Percentiles rank a stretch among this genome's conserved stretches.
phyloP scores from a whole-genome alignment of 345 rosid genomes.

The Citrus maxima region DNA sequence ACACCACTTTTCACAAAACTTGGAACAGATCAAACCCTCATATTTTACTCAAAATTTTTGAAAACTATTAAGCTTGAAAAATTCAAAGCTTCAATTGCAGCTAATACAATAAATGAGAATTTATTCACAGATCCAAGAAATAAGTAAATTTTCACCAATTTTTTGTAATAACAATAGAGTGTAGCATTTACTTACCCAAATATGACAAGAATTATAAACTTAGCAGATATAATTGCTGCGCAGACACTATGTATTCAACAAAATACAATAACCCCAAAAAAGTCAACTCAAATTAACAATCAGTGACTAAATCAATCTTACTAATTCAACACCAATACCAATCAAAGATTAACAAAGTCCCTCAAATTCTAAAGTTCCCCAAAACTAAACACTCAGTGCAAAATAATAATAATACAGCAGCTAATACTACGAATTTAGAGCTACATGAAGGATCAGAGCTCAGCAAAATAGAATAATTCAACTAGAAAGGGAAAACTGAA shows the following conservation, averaged over 20 bases:
- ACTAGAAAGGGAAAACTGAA: background rate
- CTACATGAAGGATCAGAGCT: background rate
- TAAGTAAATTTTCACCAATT: constrained; percentile 2
- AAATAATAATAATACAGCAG: background rate
- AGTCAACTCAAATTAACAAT: constrained; percentile 15
- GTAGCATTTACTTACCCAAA: background rate
- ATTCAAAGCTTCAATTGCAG: background rate
- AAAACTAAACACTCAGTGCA: background rate
- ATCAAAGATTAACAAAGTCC: background rate
- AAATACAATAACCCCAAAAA: constrained; percentile 5
- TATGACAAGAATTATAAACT: background rate
- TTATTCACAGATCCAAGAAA: background rate
- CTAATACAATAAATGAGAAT: background rate
- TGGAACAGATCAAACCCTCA: constrained; percentile 22
- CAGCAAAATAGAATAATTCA: constrained; percentile 1
- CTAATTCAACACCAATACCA: background rate
- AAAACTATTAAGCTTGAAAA: background rate
- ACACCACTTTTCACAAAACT: constrained; percentile 4
- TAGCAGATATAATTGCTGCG: background rate
- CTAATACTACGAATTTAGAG: background rate
- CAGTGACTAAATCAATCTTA: constrained; percentile 2
- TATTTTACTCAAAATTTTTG: background rate
- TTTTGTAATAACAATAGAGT: background rate
- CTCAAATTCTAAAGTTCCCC: background rate
- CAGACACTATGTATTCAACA: constrained; percentile 7